These are phyloP conservation scores for Hymenoscyphus albidus DNA, from an alignment of 2,329 filamentous ascomycete species.

Conservation along the genomic window DNA sequence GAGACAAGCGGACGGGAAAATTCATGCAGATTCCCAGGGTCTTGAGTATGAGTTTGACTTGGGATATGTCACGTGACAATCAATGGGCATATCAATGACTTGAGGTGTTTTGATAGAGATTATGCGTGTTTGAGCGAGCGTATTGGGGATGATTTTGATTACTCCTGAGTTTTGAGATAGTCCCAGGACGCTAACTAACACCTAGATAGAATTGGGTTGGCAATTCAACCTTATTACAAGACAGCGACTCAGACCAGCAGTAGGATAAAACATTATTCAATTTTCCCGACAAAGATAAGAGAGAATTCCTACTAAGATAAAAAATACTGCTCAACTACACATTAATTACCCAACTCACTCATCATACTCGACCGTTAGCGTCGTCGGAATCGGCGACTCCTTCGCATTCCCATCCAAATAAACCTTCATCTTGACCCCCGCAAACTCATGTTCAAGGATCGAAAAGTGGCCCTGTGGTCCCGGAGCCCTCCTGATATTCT, in stretches of 20 bases:
- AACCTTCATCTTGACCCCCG: conserved; percentile 44
- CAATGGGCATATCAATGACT: no score
- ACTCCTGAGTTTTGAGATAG: no score
- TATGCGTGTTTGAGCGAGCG: no score
- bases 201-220: no score
- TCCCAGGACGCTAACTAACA: no score
- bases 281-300: not conserved
- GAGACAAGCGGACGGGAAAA: no score
- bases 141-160: no score
- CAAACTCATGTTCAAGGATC: conserved; percentile 43
- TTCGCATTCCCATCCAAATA: conserved; percentile 47
- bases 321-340: not conserved
- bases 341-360: conserved; percentile 14
- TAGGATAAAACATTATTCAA: not conserved
- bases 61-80: no score
- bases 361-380: conserved; percentile 42
- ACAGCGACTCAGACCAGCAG: not conserved
- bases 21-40: no score
- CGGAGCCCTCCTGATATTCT: conserved; percentile 39
- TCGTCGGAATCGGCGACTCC: conserved; percentile 44
- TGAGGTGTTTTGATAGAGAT: no score
- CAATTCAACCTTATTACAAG: no score
- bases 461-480: conserved; percentile 40
- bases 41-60: no score
- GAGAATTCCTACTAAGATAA: not conserved